Percentiles rank a stretch among this genome's conserved stretches.
Evolutionary conservation across 2,329 filamentous ascomycete genomes (phyloP).

Genomic region (Trichophyton benhamiae): DNA sequence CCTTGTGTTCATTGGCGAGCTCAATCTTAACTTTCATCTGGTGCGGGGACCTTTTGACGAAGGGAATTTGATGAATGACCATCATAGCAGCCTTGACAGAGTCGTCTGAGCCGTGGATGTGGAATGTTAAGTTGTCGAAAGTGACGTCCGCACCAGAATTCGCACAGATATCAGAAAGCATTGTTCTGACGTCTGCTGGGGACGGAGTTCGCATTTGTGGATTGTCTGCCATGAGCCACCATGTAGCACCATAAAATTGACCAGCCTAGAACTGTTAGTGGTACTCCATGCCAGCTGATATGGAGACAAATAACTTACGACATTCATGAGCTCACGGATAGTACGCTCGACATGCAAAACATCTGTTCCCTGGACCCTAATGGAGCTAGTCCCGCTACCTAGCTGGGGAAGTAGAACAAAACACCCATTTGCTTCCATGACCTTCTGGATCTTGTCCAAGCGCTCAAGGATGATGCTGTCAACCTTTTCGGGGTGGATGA

Average conservation of each 20-base stretch:
- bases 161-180: conserved; percentile 90
- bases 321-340: conserved; percentile 85
- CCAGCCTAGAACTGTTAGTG: conserved; percentile 52
- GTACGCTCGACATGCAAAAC: conserved; percentile 90
- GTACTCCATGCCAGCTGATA: not conserved
- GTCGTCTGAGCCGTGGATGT: conserved; percentile 90
- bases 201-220: conserved; percentile 48
- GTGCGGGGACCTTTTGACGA: conserved; percentile 74
- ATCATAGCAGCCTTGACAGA: conserved; percentile 89
- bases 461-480: conserved; percentile 85
- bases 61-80: conserved; percentile 83
- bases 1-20: conserved; percentile 97
- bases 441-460: conserved; percentile 92
- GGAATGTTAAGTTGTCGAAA: conserved; percentile 89
- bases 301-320: conserved; percentile 45
- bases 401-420: conserved; percentile 86
- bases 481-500: conserved; percentile 81
- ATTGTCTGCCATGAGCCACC: conserved; percentile 64
- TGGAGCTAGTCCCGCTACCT: conserved; percentile 68
- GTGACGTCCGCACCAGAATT: conserved; percentile 91
- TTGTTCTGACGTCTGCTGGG: conserved; percentile 63
- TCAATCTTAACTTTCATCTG: conserved; percentile 97
- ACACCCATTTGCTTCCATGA: conserved; percentile 90
- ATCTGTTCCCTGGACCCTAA: conserved; percentile 86
- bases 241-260: conserved; percentile 94